These are phyloP conservation scores for Meira nashicola DNA, from an alignment of 1,284 basidiomycete genomes.

Conservation along the genomic window DNA sequence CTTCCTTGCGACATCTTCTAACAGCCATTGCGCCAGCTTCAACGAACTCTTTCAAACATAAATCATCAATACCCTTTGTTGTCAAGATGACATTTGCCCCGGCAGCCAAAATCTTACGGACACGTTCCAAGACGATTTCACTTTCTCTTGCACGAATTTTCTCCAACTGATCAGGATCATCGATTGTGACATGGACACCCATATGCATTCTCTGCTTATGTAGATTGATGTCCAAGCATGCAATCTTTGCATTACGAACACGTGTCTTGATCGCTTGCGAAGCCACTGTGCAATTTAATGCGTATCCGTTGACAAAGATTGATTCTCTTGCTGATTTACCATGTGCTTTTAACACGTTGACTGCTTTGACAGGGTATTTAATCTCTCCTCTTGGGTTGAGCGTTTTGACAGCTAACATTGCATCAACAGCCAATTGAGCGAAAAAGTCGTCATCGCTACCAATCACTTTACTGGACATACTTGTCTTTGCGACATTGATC, in stretches of 20 bases:
- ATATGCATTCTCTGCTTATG: slow-evolving; percentile 97
- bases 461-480: slow-evolving; percentile 98
- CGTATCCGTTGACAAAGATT: slow-evolving; percentile 91
- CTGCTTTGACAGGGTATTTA: slow-evolving; percentile 99
- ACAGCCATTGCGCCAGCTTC: slow-evolving; percentile 99
- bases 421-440: slow-evolving; percentile 96
- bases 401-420: slow-evolving; percentile 95
- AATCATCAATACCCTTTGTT: slow-evolving; percentile 97
- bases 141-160: slow-evolving; percentile 90
- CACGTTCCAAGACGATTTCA: slow-evolving; percentile 92
- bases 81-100: slow-evolving; percentile 97
- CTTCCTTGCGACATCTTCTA: slow-evolving; percentile 93
- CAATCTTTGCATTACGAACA: slow-evolving; percentile 89
- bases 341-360: slow-evolving; percentile 98
- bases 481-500: slow-evolving; percentile 95
- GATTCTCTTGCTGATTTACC: slow-evolving; percentile 94
- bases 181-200: slow-evolving; percentile 94
- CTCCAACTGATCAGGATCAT: slow-evolving; percentile 93
- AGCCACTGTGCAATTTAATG: slow-evolving; percentile 96
- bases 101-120: slow-evolving; percentile 89
- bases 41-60: slow-evolving; percentile 97
- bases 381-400: slow-evolving; percentile 90
- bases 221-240: slow-evolving; percentile 96
- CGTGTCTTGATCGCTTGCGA: slow-evolving; percentile 99
- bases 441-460: slow-evolving; percentile 97